phyloP scores from a whole-genome alignment of 805 yeast species.

The Ogataea thermomethanolica region DNA sequence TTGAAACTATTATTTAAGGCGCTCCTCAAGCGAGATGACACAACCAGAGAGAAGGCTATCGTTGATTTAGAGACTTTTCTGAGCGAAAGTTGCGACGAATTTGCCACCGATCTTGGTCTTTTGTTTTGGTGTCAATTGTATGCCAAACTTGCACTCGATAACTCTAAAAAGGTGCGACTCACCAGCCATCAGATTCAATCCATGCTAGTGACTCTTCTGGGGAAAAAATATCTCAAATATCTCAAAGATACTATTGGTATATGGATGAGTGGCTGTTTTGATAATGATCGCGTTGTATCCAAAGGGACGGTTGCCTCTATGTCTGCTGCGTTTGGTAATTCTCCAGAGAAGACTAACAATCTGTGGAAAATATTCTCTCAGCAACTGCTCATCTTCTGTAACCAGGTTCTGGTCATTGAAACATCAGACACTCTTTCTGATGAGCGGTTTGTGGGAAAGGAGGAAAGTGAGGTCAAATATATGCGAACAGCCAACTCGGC shows the following conservation, averaged over 20 bases:
- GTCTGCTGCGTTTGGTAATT: slow-evolving; percentile 51
- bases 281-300: slow-evolving; percentile 61
- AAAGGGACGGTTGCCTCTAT: slow-evolving; percentile 46
- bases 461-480: slow-evolving; percentile 65
- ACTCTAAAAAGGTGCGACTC: slow-evolving; percentile 60
- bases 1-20: slow-evolving; percentile 69
- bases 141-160: slow-evolving; percentile 73
- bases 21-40: slow-evolving; percentile 70
- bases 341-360: slow-evolving; percentile 49
- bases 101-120: slow-evolving; percentile 52
- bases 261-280: slow-evolving; percentile 70
- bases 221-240: slow-evolving; percentile 59
- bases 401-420: slow-evolving; percentile 53
- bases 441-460: slow-evolving; percentile 61
- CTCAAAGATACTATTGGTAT: slow-evolving; percentile 69
- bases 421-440: slow-evolving; percentile 66
- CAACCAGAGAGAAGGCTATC: slow-evolving; percentile 82
- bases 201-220: slow-evolving; percentile 43
- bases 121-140: slow-evolving; percentile 76
- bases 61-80: slow-evolving; percentile 45
- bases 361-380: slow-evolving; percentile 58
- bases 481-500: slow-evolving; percentile 52
- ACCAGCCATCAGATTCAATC: slow-evolving; percentile 66
- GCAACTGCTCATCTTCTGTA: slow-evolving; percentile 53
- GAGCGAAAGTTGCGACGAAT: slow-evolving; percentile 21